Evolutionary conservation across 1,139 yeast species (phyloP).

Genomic region (Pneumocystis carinii): DNA sequence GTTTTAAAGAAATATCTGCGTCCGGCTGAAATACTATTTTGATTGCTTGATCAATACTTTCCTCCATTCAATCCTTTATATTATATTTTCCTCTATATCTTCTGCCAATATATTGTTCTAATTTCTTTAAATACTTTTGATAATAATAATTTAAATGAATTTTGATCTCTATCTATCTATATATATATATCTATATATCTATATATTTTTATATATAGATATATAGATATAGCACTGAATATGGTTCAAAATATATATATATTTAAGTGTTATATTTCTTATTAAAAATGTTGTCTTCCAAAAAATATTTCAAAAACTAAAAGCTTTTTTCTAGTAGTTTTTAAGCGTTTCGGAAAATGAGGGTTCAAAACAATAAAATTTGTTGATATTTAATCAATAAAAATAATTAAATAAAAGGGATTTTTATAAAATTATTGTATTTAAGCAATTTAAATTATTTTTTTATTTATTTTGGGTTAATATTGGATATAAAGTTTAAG

Average conservation of each 20-base stretch:
- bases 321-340: not conserved
- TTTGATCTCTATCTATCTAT: too few species aligned
- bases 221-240: not conserved
- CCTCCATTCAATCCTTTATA: constrained; percentile 38
- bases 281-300: not conserved
- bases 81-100: not conserved
- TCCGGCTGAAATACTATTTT: constrained; percentile 70
- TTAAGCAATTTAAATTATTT: not conserved
- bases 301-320: not conserved
- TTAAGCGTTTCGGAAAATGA: not conserved
- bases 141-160: not conserved
- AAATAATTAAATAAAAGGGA: not conserved
- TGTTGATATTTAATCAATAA: not conserved
- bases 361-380: not conserved
- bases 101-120: not conserved
- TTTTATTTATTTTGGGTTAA: not conserved
- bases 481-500: not conserved
- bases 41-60: constrained; percentile 86
- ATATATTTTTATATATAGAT: not conserved
- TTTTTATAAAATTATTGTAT: not conserved
- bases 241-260: not conserved
- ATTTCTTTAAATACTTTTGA: not conserved
- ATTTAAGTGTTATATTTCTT: not conserved
- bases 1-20: constrained; percentile 52
- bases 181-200: too few species aligned